Evolutionary conservation across 2,329 filamentous ascomycete species (phyloP).

Genomic region (Fusarium euwallaceae): DNA sequence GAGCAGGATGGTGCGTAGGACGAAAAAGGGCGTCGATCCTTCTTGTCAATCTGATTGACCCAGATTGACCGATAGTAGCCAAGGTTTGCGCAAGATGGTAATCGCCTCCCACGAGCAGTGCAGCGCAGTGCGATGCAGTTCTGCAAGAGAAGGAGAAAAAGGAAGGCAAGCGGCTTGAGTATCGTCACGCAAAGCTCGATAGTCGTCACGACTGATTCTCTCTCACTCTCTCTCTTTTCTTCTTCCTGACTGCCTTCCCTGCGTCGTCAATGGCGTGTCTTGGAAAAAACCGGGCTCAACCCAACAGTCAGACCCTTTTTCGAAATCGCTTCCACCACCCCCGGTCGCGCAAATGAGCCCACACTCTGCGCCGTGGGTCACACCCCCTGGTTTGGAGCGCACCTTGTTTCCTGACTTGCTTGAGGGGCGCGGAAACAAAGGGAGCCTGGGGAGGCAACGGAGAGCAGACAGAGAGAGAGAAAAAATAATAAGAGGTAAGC

Average conservation of each 20-base stretch:
- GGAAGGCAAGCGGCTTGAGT: constrained; percentile 11
- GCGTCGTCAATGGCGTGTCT: constrained; percentile 40
- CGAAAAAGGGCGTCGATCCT: neutral
- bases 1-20: constrained; percentile 27
- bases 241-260: constrained; percentile 14
- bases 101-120: neutral
- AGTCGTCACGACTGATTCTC: constrained; percentile 23
- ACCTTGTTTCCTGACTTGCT: constrained; percentile 24
- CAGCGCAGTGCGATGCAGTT: neutral
- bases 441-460: neutral
- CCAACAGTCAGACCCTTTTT: constrained; percentile 28
- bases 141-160: neutral
- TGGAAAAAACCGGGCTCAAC: constrained; percentile 30
- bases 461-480: neutral
- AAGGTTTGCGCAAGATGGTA: neutral
- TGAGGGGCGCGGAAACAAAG: constrained; percentile 7
- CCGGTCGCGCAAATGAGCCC: constrained; percentile 44
- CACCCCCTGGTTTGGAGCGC: constrained; percentile 35
- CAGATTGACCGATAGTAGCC: constrained; percentile 17
- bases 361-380: constrained; percentile 29
- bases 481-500: neutral
- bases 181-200: constrained; percentile 21
- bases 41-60: constrained; percentile 1
- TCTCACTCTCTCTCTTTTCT: constrained; percentile 12
- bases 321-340: constrained; percentile 35